A percentile compares a stretch with the other conserved stretches of the same genome.
phyloP scores from a whole-genome alignment of 805 yeast genomes.

The Cyberlindnera petersonii region DNA sequence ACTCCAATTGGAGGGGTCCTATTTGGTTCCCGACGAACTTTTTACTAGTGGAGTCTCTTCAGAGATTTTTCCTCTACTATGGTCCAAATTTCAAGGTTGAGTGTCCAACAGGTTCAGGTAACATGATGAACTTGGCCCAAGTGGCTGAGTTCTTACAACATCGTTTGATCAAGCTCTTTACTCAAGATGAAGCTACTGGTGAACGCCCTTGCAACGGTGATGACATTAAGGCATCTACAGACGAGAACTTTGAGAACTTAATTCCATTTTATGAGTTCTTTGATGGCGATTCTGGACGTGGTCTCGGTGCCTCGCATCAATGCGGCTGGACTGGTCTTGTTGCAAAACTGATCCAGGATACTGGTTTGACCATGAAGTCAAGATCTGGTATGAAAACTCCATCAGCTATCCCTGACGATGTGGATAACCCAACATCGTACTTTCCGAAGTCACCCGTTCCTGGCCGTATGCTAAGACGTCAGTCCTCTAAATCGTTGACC shows the following conservation, averaged over 20 bases:
- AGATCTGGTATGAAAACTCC: constrained; percentile 25
- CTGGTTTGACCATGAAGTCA: constrained; percentile 58
- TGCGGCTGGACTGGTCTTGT: constrained; percentile 96
- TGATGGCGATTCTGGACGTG: constrained; percentile 93
- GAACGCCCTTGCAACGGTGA: constrained; percentile 79
- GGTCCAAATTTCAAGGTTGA: constrained; percentile 83
- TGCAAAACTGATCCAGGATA: constrained; percentile 87
- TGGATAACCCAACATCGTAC: constrained; percentile 15
- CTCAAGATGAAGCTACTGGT: constrained; percentile 59
- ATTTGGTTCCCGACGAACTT: constrained; percentile 95
- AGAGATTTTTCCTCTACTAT: constrained; percentile 82
- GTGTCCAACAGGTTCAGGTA: constrained; percentile 84
- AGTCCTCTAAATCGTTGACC: constrained; percentile 69
- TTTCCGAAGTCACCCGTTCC: constrained; percentile 41
- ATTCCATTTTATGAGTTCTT: constrained; percentile 84
- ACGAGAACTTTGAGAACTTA: constrained; percentile 68
- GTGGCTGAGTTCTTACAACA: constrained; percentile 90
- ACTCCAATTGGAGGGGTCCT: constrained; percentile 97
- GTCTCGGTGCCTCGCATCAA: constrained; percentile 90
- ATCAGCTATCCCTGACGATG: constrained; percentile 7
- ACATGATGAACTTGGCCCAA: constrained; percentile 71
- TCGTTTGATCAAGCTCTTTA: constrained; percentile 72
- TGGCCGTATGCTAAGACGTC: constrained; percentile 56
- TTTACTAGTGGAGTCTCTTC: constrained; percentile 78
- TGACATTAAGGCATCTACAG: constrained; percentile 53